Conservation (phyloP, 1,284 basidiomycete genomes). For the Malassezia psittaci region DNA sequence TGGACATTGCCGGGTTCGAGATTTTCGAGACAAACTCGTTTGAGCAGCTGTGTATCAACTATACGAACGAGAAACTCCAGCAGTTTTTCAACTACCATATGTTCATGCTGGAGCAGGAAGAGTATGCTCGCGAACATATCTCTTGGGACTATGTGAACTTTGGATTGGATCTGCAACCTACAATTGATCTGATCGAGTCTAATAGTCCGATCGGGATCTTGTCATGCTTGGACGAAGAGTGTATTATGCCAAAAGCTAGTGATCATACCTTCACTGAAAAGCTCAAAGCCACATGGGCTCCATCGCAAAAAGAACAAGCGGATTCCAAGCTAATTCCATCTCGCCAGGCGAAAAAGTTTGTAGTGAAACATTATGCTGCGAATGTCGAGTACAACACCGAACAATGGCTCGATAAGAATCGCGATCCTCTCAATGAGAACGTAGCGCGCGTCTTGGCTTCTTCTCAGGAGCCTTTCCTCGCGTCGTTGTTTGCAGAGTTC, state of each 20-base stretch:
- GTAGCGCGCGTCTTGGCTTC: conserved; percentile 76
- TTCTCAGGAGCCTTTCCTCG: conserved; percentile 73
- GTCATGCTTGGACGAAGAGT: conserved; percentile 90
- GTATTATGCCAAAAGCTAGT: conserved; percentile 97
- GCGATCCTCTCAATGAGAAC: conserved; percentile 95
- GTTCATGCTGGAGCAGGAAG: conserved; percentile 99
- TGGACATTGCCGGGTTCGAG: conserved; percentile 99
- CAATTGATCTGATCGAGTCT: conserved; percentile 92
- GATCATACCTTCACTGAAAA: conserved; percentile 93
- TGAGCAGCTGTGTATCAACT: conserved; percentile 97
- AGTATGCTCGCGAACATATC: conserved; percentile 91
- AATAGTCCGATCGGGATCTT: conserved; percentile 69
- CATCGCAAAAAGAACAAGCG: conserved; percentile 19
- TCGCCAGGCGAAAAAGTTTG: conserved; percentile 83
- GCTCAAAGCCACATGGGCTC: conserved; percentile 51
- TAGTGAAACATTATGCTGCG: conserved; percentile 91
- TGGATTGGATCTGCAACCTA: conserved; percentile 91
- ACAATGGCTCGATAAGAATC: conserved; percentile 99
- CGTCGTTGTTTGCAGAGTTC: conserved; percentile 74
- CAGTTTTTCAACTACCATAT: conserved; percentile 79
- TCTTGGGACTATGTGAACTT: conserved; percentile 99
- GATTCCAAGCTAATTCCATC: conserved; percentile 68
- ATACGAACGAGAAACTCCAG: conserved; percentile 62
- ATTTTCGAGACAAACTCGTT: conserved; percentile 63
- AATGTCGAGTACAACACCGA: conserved; percentile 92